Conservation (phyloP, 1,139 yeast genomes). For the Arxiozyma telluris region DNA sequence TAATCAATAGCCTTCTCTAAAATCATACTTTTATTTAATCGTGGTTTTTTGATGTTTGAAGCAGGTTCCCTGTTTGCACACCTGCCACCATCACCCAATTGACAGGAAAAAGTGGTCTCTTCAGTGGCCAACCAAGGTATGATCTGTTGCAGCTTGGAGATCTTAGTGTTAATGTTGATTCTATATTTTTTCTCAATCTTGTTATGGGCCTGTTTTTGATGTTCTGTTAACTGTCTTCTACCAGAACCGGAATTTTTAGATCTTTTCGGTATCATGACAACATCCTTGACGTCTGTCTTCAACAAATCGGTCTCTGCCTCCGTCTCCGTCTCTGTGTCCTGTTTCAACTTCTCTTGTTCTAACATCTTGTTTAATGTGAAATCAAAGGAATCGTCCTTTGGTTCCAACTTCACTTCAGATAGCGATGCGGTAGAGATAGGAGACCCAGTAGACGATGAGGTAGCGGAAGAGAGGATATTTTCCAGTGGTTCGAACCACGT, state of each 20-base stretch:
- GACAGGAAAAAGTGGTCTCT: constrained; percentile 40
- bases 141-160: constrained; percentile 56
- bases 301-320: constrained; percentile 3
- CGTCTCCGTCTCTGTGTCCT: constrained; percentile 1
- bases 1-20: constrained; percentile 60
- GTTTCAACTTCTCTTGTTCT: neutral
- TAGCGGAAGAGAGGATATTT: neutral
- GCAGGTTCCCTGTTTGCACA: constrained; percentile 39
- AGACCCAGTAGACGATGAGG: constrained; percentile 18
- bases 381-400: constrained; percentile 3
- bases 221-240: constrained; percentile 47
- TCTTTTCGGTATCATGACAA: neutral
- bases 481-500: neutral
- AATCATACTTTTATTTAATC: constrained; percentile 54
- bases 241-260: neutral
- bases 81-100: neutral
- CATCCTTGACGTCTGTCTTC: neutral
- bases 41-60: constrained; percentile 25
- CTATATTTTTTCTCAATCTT: constrained; percentile 63
- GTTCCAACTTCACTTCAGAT: neutral
- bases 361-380: neutral
- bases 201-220: constrained; percentile 65
- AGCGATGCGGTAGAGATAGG: constrained; percentile 9
- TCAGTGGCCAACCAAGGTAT: constrained; percentile 45
- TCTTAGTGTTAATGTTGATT: constrained; percentile 62